phyloP scores from a whole-genome alignment of 2,329 filamentous ascomycete species.

The Alternaria triticimaculans region DNA sequence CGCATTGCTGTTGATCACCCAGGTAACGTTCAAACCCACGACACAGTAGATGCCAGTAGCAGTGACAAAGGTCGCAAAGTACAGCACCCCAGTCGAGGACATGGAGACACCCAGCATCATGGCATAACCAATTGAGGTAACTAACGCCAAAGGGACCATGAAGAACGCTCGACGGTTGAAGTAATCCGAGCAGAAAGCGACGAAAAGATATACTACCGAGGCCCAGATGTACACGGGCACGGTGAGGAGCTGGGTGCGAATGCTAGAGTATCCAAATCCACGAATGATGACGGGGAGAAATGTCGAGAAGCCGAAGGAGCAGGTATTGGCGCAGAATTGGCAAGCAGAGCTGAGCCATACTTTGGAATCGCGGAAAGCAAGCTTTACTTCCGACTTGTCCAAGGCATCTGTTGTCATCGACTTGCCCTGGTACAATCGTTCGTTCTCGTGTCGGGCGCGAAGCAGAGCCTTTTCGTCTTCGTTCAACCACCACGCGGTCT shows the following conservation, averaged over 20 bases:
- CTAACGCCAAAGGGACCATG: conserved; percentile 22
- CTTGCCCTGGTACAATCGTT: conserved; percentile 51
- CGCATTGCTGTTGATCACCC: conserved; percentile 60
- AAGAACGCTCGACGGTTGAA: conserved; percentile 28
- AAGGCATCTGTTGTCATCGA: conserved; percentile 82
- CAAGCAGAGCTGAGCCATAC: conserved; percentile 61
- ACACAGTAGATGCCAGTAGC: conserved; percentile 61
- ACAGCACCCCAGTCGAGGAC: conserved; percentile 47
- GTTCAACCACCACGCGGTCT: conserved; percentile 56
- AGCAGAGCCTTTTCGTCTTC: conserved; percentile 60
- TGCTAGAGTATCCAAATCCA: conserved; percentile 27
- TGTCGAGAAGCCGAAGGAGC: conserved; percentile 24
- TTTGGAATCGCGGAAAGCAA: conserved; percentile 70
- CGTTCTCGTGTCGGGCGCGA: conserved; percentile 56
- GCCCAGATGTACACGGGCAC: conserved; percentile 36
- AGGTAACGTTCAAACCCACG: conserved; percentile 61
- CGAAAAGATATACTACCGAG: conserved; percentile 23
- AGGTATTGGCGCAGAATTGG: conserved; percentile 45
- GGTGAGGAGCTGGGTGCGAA: conserved; percentile 32
- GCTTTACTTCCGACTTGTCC: conserved; percentile 85
- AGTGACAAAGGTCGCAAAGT: conserved; percentile 60
- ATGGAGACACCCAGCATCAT: conserved; percentile 47
- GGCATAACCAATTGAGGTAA: conserved; percentile 57
- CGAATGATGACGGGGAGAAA: conserved; percentile 35
- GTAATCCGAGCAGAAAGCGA: conserved; percentile 29